Evolutionary conservation across 2,329 filamentous ascomycete genomes (phyloP).

Genomic region (Myotisia sp.): DNA sequence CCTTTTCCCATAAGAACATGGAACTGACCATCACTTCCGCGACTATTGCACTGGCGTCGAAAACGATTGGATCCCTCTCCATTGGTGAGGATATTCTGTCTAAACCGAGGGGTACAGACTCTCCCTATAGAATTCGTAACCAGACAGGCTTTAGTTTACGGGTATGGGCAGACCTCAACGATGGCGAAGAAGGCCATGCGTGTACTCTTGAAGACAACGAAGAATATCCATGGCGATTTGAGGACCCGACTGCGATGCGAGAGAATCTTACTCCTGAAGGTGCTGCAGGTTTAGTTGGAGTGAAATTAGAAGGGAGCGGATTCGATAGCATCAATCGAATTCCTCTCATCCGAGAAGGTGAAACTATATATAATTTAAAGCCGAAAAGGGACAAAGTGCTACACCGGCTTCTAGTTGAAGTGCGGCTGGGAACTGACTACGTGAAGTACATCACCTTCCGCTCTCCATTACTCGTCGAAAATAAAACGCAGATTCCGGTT

Average conservation of each 20-base stretch:
- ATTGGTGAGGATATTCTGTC: slow-evolving; percentile 82
- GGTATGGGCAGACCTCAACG: slow-evolving; percentile 62
- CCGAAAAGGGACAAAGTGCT: slow-evolving; percentile 73
- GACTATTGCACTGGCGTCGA: slow-evolving; percentile 82
- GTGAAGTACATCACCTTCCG: slow-evolving; percentile 96
- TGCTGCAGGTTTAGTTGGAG: slow-evolving; percentile 61
- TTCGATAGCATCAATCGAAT: slow-evolving; percentile 86
- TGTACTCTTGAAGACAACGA: slow-evolving; percentile 74
- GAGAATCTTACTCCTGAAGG: slow-evolving; percentile 80
- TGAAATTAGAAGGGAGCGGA: slow-evolving; percentile 80
- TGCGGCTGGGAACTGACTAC: slow-evolving; percentile 81
- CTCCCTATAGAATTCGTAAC: slow-evolving; percentile 85
- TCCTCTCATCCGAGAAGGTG: slow-evolving; percentile 83
- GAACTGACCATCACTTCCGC: slow-evolving; percentile 88
- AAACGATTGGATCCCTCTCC: slow-evolving; percentile 80
- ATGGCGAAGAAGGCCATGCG: slow-evolving; percentile 52
- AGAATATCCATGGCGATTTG: slow-evolving; percentile 89
- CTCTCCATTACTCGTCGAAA: slow-evolving; percentile 82
- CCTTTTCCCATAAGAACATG: slow-evolving; percentile 78
- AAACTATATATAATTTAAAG: slow-evolving; percentile 74
- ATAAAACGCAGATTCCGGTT: slow-evolving; percentile 90
- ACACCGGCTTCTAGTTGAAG: slow-evolving; percentile 82
- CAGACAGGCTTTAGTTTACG: slow-evolving; percentile 87
- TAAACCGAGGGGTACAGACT: slow-evolving; percentile 80
- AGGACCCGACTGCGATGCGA: slow-evolving; percentile 91